Evolutionary conservation across 345 rosid species (phyloP).

Genomic region (Populus nigra): DNA sequence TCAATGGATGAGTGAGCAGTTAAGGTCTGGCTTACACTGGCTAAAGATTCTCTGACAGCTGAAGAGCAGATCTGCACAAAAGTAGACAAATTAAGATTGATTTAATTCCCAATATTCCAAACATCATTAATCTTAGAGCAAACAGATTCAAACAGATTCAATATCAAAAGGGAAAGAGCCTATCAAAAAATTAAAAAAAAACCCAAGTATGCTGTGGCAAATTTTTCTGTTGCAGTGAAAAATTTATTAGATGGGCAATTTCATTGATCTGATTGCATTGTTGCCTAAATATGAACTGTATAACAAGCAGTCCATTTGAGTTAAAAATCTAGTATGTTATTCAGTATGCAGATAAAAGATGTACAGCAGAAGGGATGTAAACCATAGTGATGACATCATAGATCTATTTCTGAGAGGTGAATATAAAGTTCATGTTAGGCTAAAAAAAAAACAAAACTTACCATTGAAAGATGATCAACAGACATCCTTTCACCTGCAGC

Average conservation of each 20-base stretch:
- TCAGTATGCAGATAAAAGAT: not conserved
- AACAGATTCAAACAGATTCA: not conserved
- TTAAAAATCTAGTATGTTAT: not conserved
- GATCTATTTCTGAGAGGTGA: not conserved
- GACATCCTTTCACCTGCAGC: slow-evolving; percentile 40
- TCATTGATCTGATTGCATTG: not conserved
- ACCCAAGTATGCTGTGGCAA: not conserved
- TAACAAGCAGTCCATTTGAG: not conserved
- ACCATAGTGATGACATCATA: not conserved
- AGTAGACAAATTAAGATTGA: not conserved
- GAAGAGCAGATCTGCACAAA: slow-evolving; percentile 77
- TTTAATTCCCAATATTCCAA: not conserved
- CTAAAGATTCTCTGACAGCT: slow-evolving; percentile 81
- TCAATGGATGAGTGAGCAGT: slow-evolving; percentile 34
- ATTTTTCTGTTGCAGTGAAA: not conserved
- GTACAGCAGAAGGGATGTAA: not conserved
- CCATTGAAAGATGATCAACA: slow-evolving; percentile 66
- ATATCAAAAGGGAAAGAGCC: not conserved
- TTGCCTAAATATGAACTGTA: not conserved
- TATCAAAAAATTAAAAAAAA: no score
- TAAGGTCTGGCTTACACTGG: slow-evolving; percentile 67
- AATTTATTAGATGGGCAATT: not conserved
- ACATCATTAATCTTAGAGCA: not conserved
- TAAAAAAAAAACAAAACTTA: slow-evolving; percentile 13
- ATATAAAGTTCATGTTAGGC: not conserved